Conservation (phyloP, 208 protist species). For the Porcisia deanei region DNA sequence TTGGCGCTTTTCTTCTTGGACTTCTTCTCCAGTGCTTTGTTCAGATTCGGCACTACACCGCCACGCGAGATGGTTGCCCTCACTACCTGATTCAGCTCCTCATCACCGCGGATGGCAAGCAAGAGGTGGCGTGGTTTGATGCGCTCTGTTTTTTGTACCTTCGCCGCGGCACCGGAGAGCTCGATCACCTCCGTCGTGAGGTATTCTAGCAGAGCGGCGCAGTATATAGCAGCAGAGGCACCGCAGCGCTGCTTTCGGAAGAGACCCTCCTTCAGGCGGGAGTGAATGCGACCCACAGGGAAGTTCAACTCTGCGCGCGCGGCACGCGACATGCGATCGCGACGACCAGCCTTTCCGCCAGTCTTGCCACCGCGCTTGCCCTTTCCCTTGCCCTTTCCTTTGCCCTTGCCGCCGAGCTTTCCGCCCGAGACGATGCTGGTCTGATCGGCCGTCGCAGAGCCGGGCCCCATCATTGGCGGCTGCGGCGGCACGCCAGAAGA, state of each 20-base stretch:
- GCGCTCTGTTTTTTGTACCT: constrained; percentile 97
- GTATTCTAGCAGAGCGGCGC: constrained; percentile 98
- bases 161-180: constrained; percentile 97
- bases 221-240: constrained; percentile 98
- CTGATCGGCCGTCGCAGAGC: constrained; percentile 83
- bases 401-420: constrained; percentile 85
- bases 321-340: constrained; percentile 86
- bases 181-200: constrained; percentile 99
- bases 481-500: constrained; percentile 27
- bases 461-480: constrained; percentile 65
- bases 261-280: constrained; percentile 96
- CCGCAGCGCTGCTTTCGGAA: constrained; percentile 95
- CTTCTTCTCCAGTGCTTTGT: constrained; percentile 92
- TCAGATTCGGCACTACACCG: constrained; percentile 89
- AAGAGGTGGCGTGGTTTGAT: constrained; percentile 99
- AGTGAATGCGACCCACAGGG: constrained; percentile 99
- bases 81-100: constrained; percentile 99
- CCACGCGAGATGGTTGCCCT: constrained; percentile 92
- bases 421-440: constrained; percentile 86
- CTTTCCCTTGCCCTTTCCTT: constrained; percentile 75
- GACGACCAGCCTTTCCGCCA: constrained; percentile 84
- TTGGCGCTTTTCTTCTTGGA: constrained; percentile 90
- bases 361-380: constrained; percentile 92
- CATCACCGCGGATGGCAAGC: constrained; percentile 98
- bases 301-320: constrained; percentile 93